Base-by-base conservation (phyloP, 345 rosid genomes). In the Microthlaspi erraticum region DNA sequence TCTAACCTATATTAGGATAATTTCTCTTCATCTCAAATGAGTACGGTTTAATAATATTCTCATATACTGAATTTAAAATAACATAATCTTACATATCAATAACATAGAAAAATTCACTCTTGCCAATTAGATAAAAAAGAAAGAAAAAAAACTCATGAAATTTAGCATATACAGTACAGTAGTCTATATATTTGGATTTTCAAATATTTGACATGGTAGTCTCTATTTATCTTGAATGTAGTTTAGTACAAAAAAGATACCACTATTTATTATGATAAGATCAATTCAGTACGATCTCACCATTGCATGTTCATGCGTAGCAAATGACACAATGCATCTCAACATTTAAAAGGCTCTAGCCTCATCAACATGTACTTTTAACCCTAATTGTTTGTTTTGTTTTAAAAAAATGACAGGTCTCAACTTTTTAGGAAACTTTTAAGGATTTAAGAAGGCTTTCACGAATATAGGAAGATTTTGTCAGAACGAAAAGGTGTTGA, bases 281-380 rank as follows among this genome's bases (percentile, higher is more conserved):
- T 46, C 11, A 26, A 33, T 46, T 18, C 44, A 63, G 55, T 65
- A 65, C 48, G 20, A 54, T 49, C 26, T 50, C 45, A 51, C 49
- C 26, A 51, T 11, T 52, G 41, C 60, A 66, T 66, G 32, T 12
- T 53, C 61, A 66, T 41, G 71, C 31, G 18, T 29, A 66, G 23
- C 61, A 66, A 52, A 11, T 53, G 71, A 38, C n/a, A 64, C 5
- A 61, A 29, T 61, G 51, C 38, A 29, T 29, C 29, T 23, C 41
- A 51, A 39, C 46, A n/a, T 50, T 5, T 4, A 19, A 52, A 61
- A 39, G 14, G 18, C 49, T 17, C 2, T 26, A 51, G 60, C 29
- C 7, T 36, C 18, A 38, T 36, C 18, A 38, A 39, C 17, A 23
- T 39, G 29, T 52, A 51, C n/a, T 29, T n/a, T 29, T 23, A 52